These are phyloP conservation scores for Daldinia bambusicola DNA, from an alignment of 495 filamentous ascomycete genomes.

Conservation along the genomic window DNA sequence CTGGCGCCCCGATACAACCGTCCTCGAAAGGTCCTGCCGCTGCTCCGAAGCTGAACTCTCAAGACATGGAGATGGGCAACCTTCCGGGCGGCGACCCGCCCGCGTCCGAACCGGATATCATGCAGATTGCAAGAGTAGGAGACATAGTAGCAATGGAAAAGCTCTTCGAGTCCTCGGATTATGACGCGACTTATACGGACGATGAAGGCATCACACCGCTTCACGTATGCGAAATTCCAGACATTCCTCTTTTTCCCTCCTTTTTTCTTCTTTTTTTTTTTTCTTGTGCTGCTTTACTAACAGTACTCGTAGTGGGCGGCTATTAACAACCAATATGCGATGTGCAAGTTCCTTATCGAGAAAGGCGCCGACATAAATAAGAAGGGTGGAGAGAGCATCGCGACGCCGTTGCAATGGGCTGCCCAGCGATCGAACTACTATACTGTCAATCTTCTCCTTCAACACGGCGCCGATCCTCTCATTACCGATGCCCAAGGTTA, in stretches of 20 bases:
- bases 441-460: conserved; percentile 76
- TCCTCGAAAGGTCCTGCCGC: conserved; percentile 68
- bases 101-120: conserved; percentile 79
- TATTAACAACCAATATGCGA: conserved; percentile 97
- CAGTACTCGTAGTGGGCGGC: conserved; percentile 83
- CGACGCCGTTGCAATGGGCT: conserved; percentile 96
- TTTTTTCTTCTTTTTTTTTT: too few relatives aligned
- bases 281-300: conserved; percentile 38
- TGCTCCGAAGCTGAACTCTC: conserved; percentile 68
- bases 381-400: conserved; percentile 91
- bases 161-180: conserved; percentile 83
- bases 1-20: conserved; percentile 55
- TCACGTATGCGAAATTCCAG: conserved; percentile 71
- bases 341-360: conserved; percentile 94
- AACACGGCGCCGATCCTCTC: conserved; percentile 88
- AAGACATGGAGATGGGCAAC: conserved; percentile 74
- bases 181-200: conserved; percentile 81
- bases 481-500: conserved; percentile 93
- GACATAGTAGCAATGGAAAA: conserved; percentile 88
- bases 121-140: conserved; percentile 91
- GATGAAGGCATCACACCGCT: conserved; percentile 93
- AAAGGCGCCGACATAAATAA: conserved; percentile 91
- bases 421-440: conserved; percentile 94
- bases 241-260: neutral
- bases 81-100: conserved; percentile 59